Percentiles rank a stretch among this genome's conserved stretches.
These are phyloP conservation scores for Neohortaea acidophila DNA, from an alignment of 495 filamentous ascomycete species.

Conservation along the genomic window DNA sequence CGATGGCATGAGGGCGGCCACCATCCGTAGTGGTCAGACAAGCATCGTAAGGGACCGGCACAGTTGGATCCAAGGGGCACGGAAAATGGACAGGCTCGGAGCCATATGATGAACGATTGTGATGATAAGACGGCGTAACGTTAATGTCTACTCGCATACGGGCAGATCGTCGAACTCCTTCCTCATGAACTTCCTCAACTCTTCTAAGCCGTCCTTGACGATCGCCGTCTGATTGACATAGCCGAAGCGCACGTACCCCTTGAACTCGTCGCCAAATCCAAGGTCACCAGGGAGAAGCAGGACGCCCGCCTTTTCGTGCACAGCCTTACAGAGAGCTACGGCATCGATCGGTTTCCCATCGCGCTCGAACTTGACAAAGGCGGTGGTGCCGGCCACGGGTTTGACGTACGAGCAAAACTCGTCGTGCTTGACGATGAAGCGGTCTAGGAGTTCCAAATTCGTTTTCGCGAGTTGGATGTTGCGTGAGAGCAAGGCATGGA, in stretches of 20 bases:
- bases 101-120: no score
- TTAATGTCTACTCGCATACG: not conserved
- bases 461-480: constrained; percentile 57
- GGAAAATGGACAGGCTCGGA: no score
- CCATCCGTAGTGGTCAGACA: no score
- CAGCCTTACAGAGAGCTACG: constrained; percentile 50
- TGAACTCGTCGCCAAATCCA: constrained; percentile 68
- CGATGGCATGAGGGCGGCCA: constrained; percentile 1
- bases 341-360: constrained; percentile 57
- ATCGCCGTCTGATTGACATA: constrained; percentile 61
- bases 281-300: constrained; percentile 61
- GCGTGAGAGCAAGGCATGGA: constrained; percentile 50
- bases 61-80: no score
- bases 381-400: constrained; percentile 71
- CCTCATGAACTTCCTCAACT: constrained; percentile 46
- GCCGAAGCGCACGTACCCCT: constrained; percentile 66
- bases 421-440: constrained; percentile 50
- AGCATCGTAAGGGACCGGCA: no score
- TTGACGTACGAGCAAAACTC: constrained; percentile 55
- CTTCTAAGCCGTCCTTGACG: constrained; percentile 49
- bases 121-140: no score
- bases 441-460: constrained; percentile 53
- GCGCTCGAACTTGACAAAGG: constrained; percentile 54
- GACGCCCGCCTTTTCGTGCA: constrained; percentile 58
- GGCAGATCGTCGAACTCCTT: constrained; percentile 40